A percentile compares a stretch with the other conserved stretches of the same genome.
Evolutionary conservation across 257 asterid genomes (phyloP).

Genomic region (Cinchona pubescens): DNA sequence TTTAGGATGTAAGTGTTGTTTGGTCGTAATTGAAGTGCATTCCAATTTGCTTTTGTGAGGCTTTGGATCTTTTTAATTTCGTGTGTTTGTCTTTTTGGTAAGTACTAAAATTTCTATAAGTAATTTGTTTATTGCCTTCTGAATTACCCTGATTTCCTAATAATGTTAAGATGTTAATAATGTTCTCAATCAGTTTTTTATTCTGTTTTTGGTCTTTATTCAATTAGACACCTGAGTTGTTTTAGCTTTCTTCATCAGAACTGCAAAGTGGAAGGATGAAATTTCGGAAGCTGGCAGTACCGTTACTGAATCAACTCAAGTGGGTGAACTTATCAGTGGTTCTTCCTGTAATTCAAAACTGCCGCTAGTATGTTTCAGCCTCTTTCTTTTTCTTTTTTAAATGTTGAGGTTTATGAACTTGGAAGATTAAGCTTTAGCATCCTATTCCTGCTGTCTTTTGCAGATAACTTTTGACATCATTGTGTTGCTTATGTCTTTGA

Average conservation of each 20-base stretch:
- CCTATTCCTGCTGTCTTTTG: neutral
- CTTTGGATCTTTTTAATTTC: neutral
- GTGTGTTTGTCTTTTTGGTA: neutral
- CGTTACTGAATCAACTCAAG: constrained; percentile 72
- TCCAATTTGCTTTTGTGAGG: neutral
- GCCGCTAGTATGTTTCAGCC: constrained; percentile 57
- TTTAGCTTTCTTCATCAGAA: constrained; percentile 29
- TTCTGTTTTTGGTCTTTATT: neutral
- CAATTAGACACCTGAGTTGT: constrained; percentile 13
- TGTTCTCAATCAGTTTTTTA: neutral
- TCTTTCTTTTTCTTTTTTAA: neutral
- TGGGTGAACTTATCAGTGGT: constrained; percentile 73
- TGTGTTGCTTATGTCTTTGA: neutral
- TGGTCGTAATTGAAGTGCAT: neutral
- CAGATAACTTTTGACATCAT: neutral
- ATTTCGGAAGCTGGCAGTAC: constrained; percentile 81
- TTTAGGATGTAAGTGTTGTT: neutral
- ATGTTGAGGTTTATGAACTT: neutral
- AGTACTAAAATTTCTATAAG: neutral
- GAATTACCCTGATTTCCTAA: neutral
- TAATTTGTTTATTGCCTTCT: neutral
- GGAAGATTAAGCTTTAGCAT: neutral
- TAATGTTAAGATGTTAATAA: neutral
- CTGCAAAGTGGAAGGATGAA: too few relatives aligned
- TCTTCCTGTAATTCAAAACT: constrained; percentile 64